Evolutionary conservation across 2,329 filamentous ascomycete genomes (phyloP).

Genomic region (Paecilomyces sp.): DNA sequence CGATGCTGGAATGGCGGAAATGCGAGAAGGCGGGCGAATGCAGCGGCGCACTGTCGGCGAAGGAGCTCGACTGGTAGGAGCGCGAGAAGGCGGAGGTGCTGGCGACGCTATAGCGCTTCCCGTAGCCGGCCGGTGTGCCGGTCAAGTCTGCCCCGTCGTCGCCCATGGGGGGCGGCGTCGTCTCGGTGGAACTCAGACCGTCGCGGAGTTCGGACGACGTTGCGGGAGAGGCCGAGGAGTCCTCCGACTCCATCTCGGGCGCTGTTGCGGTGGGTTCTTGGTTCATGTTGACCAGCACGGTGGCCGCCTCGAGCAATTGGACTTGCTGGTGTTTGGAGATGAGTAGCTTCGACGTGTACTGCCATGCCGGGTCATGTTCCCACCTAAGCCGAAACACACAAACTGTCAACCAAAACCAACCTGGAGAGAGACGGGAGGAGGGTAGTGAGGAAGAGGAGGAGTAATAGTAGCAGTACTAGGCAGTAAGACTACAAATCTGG

Average conservation of each 20-base stretch:
- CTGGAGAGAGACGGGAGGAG: conserved; percentile 14
- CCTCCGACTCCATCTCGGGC: conserved; percentile 66
- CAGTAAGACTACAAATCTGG: conserved; percentile 12
- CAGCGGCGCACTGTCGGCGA: conserved; percentile 47
- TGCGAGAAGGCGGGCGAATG: conserved; percentile 44
- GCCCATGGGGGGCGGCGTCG: conserved; percentile 76
- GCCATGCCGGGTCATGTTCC: conserved; percentile 99
- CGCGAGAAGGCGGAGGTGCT: conserved; percentile 53
- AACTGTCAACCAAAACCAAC: conserved; percentile 36
- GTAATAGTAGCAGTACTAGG: conserved; percentile 11
- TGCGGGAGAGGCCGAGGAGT: conserved; percentile 73
- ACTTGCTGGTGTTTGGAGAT: conserved; percentile 99
- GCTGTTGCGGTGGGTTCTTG: conserved; percentile 55
- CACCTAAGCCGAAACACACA: conserved; percentile 58
- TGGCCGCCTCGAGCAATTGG: conserved; percentile 90
- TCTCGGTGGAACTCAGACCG: conserved; percentile 78
- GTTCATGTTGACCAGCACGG: conserved; percentile 92
- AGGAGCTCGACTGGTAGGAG: conserved; percentile 67
- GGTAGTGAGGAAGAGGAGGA: conserved; percentile 14
- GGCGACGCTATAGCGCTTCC: conserved; percentile 51
- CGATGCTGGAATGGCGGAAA: conserved; percentile 67
- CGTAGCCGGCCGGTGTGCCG: conserved; percentile 32
- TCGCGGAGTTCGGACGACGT: conserved; percentile 71
- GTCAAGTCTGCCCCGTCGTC: conserved; percentile 49
- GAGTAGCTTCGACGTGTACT: conserved; percentile 90